Conservation (phyloP, 1,284 basidiomycete species). For the Irpex sp. region DNA sequence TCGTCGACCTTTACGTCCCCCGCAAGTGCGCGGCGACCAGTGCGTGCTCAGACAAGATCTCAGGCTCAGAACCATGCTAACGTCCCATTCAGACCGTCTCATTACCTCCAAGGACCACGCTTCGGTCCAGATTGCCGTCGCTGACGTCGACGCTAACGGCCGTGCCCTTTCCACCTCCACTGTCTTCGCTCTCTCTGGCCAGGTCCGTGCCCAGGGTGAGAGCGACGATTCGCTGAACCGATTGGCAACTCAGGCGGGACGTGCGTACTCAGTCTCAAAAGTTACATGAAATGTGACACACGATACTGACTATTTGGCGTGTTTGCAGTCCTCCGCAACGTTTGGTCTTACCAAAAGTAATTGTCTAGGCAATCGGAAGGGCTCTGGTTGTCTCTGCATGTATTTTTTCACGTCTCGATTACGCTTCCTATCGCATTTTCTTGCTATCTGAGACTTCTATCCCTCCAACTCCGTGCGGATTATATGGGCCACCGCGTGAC, state of each 20-base stretch:
- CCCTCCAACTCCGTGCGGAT: neutral
- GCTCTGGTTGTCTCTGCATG: slow-evolving; percentile 14
- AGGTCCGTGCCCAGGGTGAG: slow-evolving; percentile 94
- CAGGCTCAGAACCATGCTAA: neutral
- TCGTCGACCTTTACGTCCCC: slow-evolving; percentile 99
- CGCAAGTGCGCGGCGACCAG: slow-evolving; percentile 98
- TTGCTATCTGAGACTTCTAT: neutral
- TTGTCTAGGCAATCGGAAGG: slow-evolving; percentile 17
- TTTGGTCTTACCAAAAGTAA: slow-evolving; percentile 78
- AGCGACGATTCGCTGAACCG: slow-evolving; percentile 97
- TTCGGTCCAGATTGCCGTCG: slow-evolving; percentile 94
- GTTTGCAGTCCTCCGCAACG: slow-evolving; percentile 64
- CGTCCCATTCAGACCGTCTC: slow-evolving; percentile 66
- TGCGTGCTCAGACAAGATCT: slow-evolving; percentile 40
- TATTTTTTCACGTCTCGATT: slow-evolving; percentile 8
- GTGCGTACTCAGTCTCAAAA: slow-evolving; percentile 53
- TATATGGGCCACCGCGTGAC: neutral
- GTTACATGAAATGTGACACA: slow-evolving; percentile 3
- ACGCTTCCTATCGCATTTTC: neutral
- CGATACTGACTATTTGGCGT: neutral
- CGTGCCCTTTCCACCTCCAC: slow-evolving; percentile 85
- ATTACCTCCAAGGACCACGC: slow-evolving; percentile 99
- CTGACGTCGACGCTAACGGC: slow-evolving; percentile 93
- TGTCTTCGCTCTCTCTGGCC: slow-evolving; percentile 92
- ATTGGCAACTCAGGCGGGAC: slow-evolving; percentile 90